Evolutionary conservation across 495 filamentous ascomycete species (phyloP).

Genomic region (Halenospora varia): DNA sequence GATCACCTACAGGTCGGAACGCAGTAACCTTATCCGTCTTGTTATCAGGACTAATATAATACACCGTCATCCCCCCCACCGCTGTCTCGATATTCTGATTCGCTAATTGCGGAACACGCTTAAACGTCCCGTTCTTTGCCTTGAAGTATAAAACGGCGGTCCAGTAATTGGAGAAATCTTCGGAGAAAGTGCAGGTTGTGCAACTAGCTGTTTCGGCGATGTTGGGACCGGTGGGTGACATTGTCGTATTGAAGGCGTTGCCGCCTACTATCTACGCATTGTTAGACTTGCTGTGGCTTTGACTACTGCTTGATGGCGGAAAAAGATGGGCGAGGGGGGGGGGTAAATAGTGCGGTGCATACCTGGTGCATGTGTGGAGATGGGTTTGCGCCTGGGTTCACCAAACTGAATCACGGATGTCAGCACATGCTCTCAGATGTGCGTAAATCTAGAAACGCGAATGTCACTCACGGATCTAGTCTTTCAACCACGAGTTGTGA

Average conservation of each 20-base stretch:
- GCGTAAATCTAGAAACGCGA: neutral
- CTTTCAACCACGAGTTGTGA: neutral
- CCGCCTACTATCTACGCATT: too few relatives aligned
- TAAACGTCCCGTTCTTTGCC: slow-evolving; percentile 58
- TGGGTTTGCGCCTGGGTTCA: neutral
- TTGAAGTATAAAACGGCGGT: slow-evolving; percentile 58
- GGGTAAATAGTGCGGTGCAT: neutral
- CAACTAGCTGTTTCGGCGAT: slow-evolving; percentile 41
- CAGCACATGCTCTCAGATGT: neutral
- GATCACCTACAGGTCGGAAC: too few relatives aligned
- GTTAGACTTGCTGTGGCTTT: too few relatives aligned
- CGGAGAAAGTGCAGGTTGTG: slow-evolving; percentile 53
- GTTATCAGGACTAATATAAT: slow-evolving; percentile 36
- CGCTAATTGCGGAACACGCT: slow-evolving; percentile 52
- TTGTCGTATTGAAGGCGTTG: slow-evolving; percentile 31
- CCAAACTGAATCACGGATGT: neutral
- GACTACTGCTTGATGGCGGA: neutral
- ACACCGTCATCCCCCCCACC: slow-evolving; percentile 47
- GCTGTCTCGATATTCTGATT: neutral
- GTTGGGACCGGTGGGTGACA: slow-evolving; percentile 29
- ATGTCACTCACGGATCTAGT: neutral
- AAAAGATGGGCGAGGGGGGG: neutral
- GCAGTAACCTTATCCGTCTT: too few relatives aligned
- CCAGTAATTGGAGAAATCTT: slow-evolving; percentile 71
- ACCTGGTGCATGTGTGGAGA: neutral